Evolutionary conservation across 1,284 basidiomycete genomes (phyloP), one percentile per base, ranked within the genome.

Genomic region (Stygiomarasmius scandens): DNA sequence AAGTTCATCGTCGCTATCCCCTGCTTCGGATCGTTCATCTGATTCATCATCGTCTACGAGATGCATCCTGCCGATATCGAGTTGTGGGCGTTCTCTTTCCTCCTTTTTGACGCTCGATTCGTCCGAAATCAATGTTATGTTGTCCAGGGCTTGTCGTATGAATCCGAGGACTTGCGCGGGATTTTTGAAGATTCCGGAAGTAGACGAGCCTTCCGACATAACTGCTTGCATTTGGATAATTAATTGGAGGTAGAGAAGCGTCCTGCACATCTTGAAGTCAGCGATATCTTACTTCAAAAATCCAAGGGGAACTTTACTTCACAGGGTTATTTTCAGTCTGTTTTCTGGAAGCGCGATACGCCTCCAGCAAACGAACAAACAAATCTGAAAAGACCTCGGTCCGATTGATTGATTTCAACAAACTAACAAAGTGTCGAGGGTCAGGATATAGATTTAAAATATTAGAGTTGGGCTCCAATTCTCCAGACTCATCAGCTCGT

Each of bases 151-250:
- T 58, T 92, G 86, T 59, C 89, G 89, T 38, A 96, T 80, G 66
- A 96, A 96, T 1, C 80, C 77, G 12, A 96, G 71, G 9, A 95
- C 81, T 58, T 94, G 86, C 12, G 82, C 80, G 0, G 90, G 86
- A 52, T 87, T 84, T 52, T 79, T 82, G 48, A 95, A 77, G n/a
- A 93, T 82, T 58, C 81, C 85, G 2, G 82, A 79, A 0, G 81
- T 75, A n/a, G 82, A 72, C n/a, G 77, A 79, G 16, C 76, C 75
- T 27, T 73, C 70, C 0, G 87, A 82, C 2, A 92, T 71, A 46
- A 84, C 80, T 2, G 82, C 78, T 65, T 95, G 91, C 77, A 95
- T 89, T 64, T 89, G 84, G 61, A 93, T 77, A 23, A 92, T 84
- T 32, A 95, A 75, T 66, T 93, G 90, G 20, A 95, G 78, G 63